Conservation (phyloP, 129 eudicot species). For the Oenanthe sinensis region DNA sequence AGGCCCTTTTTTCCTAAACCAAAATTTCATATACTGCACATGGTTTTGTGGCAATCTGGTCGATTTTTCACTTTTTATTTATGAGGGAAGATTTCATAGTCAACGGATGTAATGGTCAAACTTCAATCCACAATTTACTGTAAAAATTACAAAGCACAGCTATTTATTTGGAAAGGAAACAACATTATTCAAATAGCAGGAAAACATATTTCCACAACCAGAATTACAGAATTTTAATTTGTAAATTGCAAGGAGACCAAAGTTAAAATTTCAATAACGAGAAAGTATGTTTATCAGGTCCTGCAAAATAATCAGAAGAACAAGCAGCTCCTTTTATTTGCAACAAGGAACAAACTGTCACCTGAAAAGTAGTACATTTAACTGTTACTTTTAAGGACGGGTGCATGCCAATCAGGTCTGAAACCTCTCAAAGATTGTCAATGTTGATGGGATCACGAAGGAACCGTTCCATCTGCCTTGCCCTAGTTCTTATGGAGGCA, state of each 20-base stretch:
- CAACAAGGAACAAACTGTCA: constrained; percentile 3
- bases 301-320: neutral
- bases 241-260: neutral
- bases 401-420: neutral
- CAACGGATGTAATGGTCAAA: too few relatives aligned
- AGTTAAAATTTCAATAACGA: neutral
- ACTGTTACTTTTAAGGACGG: neutral
- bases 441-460: constrained; percentile 68
- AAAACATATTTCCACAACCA: neutral
- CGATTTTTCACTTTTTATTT: too few relatives aligned
- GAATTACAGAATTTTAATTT: neutral
- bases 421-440: constrained; percentile 15
- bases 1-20: too few relatives aligned
- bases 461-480: constrained; percentile 87
- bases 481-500: constrained; percentile 81
- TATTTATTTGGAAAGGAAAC: too few relatives aligned
- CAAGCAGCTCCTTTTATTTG: constrained; percentile 6
- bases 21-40: too few relatives aligned
- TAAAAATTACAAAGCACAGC: neutral
- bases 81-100: too few relatives aligned
- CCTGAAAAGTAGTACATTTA: neutral
- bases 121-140: neutral
- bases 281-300: neutral
- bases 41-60: too few relatives aligned
- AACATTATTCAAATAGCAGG: neutral